Percentiles rank a stretch among this genome's conserved stretches.
These are phyloP conservation scores for Monilinia laxa DNA, from an alignment of 2,329 filamentous ascomycete species.

Conservation along the genomic window DNA sequence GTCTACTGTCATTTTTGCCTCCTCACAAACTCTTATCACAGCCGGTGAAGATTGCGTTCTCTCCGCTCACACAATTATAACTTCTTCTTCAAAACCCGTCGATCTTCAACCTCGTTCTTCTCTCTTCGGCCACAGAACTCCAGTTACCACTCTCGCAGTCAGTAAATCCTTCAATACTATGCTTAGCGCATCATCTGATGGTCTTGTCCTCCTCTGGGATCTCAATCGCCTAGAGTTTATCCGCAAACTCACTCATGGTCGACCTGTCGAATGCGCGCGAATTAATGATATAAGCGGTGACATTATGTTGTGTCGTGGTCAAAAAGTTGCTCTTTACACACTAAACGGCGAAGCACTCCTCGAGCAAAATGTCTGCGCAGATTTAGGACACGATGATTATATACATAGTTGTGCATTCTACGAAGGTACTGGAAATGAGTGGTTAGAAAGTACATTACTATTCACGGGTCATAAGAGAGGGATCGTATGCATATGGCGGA, in stretches of 20 bases:
- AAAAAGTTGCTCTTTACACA: constrained; percentile 74
- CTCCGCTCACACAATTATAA: constrained; percentile 74
- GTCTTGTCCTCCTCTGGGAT: constrained; percentile 88
- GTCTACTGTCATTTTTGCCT: constrained; percentile 78
- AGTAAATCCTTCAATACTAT: constrained; percentile 87
- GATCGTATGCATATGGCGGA: constrained; percentile 75
- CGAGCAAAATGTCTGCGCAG: constrained; percentile 75
- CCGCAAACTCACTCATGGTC: constrained; percentile 62
- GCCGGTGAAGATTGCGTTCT: constrained; percentile 91
- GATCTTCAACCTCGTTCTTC: constrained; percentile 77
- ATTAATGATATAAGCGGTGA: constrained; percentile 92
- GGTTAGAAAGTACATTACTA: constrained; percentile 80
- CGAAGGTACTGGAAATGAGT: constrained; percentile 88
- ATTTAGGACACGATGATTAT: constrained; percentile 61
- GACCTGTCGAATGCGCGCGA: constrained; percentile 67
- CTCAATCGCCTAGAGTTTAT: constrained; percentile 88
- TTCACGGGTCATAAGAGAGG: constrained; percentile 87
- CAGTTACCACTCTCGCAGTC: constrained; percentile 78
- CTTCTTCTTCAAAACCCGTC: constrained; percentile 63
- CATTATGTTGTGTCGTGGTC: constrained; percentile 78
- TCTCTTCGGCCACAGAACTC: constrained; percentile 85
- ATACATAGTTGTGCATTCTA: constrained; percentile 88
- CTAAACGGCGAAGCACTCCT: constrained; percentile 83
- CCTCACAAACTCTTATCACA: constrained; percentile 87
- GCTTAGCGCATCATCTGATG: constrained; percentile 78